These are phyloP conservation scores for Boeremia lycopersici DNA, from an alignment of 2,329 filamentous ascomycete genomes.

Conservation along the genomic window DNA sequence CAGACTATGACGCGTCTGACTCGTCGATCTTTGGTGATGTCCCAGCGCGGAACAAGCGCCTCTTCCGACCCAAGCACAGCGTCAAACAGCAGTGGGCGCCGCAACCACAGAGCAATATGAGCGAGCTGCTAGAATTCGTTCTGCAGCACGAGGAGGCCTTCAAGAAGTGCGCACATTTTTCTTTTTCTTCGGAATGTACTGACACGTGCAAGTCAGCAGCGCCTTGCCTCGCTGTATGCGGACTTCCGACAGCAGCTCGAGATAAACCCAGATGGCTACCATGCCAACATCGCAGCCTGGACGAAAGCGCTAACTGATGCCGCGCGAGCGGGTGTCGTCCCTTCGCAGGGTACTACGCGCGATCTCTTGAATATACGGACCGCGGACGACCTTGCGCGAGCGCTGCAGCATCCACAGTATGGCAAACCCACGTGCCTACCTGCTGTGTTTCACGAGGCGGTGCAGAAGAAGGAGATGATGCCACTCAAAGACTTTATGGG, in stretches of 20 bases:
- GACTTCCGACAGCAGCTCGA: conserved; percentile 77
- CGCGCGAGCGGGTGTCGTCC: conserved; percentile 66
- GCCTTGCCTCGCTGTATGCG: conserved; percentile 84
- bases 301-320: conserved; percentile 74
- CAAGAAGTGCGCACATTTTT: conserved; percentile 45
- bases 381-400: conserved; percentile 68
- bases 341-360: conserved; percentile 46
- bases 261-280: conserved; percentile 84
- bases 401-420: conserved; percentile 76
- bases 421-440: conserved; percentile 82
- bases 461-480: conserved; percentile 72
- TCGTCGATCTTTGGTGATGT: conserved; percentile 29
- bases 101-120: conserved; percentile 55
- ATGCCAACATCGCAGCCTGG: conserved; percentile 81
- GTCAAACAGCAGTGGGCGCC: conserved; percentile 26
- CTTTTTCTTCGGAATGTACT: conserved; percentile 2
- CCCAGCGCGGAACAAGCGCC: conserved; percentile 29
- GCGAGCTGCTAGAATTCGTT: conserved; percentile 69
- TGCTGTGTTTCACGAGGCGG: conserved; percentile 76
- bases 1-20: conserved; percentile 21
- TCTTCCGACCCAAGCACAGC: conserved; percentile 28
- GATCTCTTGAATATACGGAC: conserved; percentile 59
- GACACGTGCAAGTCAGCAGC: conserved; percentile 60
- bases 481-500: conserved; percentile 71
- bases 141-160: conserved; percentile 57